Percentiles rank a stretch among this genome's conserved stretches.
These are phyloP conservation scores for Fusarium kyushuense DNA, from an alignment of 2,329 filamentous ascomycete genomes.

Conservation along the genomic window DNA sequence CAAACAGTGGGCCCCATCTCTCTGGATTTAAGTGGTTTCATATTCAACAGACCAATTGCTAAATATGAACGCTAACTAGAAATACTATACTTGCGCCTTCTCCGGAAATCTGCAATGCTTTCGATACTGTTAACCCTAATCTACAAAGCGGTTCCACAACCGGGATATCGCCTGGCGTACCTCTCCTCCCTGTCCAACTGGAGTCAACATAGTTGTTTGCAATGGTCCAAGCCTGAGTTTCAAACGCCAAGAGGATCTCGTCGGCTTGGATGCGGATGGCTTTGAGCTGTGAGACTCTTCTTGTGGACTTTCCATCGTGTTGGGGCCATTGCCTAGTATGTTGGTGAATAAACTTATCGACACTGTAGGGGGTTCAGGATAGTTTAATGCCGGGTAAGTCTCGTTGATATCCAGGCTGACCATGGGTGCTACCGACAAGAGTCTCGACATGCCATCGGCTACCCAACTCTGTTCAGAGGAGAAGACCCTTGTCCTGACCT, in stretches of 20 bases:
- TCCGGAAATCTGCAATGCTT: no score
- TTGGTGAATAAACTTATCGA: neutral
- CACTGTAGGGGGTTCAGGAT: neutral
- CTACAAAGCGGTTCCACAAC: neutral
- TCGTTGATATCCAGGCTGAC: neutral
- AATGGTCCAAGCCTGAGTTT: neutral
- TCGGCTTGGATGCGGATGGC: neutral
- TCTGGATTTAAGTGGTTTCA: no score
- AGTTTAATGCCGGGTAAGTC: neutral
- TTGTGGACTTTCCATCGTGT: neutral
- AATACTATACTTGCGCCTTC: neutral
- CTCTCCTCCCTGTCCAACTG: neutral
- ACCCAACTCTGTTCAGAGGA: neutral
- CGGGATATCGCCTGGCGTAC: neutral
- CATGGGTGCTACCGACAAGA: neutral
- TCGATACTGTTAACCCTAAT: neutral
- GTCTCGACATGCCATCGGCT: neutral
- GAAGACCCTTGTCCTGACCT: neutral
- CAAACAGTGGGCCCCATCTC: no score
- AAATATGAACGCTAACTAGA: neutral
- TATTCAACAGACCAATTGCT: no score
- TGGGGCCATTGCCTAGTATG: neutral
- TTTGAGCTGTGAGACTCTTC: neutral
- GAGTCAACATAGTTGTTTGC: neutral
- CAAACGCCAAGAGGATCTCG: neutral